Evolutionary conservation across 1,284 basidiomycete species (phyloP).

Genomic region (Xerocomus nothofagi): DNA sequence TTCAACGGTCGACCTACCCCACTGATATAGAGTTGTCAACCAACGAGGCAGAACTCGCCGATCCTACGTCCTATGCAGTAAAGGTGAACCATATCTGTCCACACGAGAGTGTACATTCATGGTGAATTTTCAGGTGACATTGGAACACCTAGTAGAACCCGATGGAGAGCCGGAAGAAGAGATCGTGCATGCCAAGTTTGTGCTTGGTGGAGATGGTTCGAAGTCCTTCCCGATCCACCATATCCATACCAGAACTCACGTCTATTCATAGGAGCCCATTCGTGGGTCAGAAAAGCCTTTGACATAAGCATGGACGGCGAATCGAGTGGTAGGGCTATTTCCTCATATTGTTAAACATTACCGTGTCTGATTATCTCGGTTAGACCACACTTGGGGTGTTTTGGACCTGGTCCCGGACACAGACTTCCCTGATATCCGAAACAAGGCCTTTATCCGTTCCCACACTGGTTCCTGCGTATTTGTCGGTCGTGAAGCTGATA

Average conservation of each 20-base stretch:
- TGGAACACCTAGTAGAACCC: slow-evolving; percentile 33
- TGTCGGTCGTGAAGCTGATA: slow-evolving; percentile 43
- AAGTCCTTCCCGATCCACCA: not conserved
- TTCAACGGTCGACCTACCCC: slow-evolving; percentile 37
- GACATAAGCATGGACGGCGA: slow-evolving; percentile 59
- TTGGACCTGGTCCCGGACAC: slow-evolving; percentile 52
- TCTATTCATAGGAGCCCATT: slow-evolving; percentile 47
- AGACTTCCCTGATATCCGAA: slow-evolving; percentile 64
- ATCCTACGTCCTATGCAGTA: slow-evolving; percentile 37
- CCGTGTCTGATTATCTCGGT: not conserved
- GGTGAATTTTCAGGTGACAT: slow-evolving; percentile 31
- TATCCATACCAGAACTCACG: not conserved
- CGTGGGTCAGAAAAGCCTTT: slow-evolving; percentile 56
- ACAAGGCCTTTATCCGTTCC: slow-evolving; percentile 57
- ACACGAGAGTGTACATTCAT: slow-evolving; percentile 1
- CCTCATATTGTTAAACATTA: not conserved
- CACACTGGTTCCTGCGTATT: slow-evolving; percentile 49
- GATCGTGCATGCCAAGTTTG: slow-evolving; percentile 52
- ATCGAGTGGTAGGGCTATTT: slow-evolving; percentile 42
- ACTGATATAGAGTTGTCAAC: slow-evolving; percentile 34
- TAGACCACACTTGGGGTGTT: slow-evolving; percentile 60
- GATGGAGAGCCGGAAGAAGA: slow-evolving; percentile 39
- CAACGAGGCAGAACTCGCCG: slow-evolving; percentile 31
- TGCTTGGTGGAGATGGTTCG: slow-evolving; percentile 55
- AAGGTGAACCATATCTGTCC: slow-evolving; percentile 21